phyloP scores from a whole-genome alignment of 176 grass and related monocot species.

The Alloteropsis semialata region DNA sequence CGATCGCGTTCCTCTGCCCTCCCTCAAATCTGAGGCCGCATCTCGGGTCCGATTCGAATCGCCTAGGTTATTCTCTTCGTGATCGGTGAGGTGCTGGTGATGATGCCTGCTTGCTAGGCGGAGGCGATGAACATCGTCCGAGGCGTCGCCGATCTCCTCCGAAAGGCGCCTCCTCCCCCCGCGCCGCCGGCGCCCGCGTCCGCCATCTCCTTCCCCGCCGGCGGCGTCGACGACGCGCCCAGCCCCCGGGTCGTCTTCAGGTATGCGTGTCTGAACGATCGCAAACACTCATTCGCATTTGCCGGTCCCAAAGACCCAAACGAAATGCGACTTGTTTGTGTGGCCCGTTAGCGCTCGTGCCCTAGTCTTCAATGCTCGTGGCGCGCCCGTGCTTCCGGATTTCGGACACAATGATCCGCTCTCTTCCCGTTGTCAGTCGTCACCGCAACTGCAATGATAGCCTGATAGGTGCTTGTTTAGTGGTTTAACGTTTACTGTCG shows the following conservation, averaged over 20 bases:
- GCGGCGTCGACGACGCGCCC: conserved; percentile 33
- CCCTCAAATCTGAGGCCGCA: neutral
- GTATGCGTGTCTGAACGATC: conserved; percentile 23
- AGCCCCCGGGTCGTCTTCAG: conserved; percentile 64
- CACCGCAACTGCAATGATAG: no score
- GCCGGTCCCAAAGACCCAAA: neutral
- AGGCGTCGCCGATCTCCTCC: conserved; percentile 84
- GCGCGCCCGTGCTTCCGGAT: neutral
- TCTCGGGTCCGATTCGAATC: neutral
- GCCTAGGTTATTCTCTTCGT: neutral
- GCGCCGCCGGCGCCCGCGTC: neutral
- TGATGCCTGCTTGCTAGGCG: conserved; percentile 4
- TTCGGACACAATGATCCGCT: neutral
- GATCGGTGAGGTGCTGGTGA: neutral
- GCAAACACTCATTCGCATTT: neutral
- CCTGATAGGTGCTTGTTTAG: no score
- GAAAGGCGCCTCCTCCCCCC: conserved; percentile 50
- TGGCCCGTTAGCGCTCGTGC: neutral
- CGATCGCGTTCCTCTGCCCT: neutral
- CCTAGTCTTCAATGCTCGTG: neutral
- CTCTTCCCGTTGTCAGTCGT: no score
- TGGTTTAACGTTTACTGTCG: no score
- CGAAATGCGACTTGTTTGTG: neutral
- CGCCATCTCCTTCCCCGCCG: conserved; percentile 7
- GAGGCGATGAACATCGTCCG: conserved; percentile 80